Evolutionary conservation across 805 yeast species (phyloP), one percentile per base, ranked within the genome.

Genomic region (Gaillardinia entomophila): DNA sequence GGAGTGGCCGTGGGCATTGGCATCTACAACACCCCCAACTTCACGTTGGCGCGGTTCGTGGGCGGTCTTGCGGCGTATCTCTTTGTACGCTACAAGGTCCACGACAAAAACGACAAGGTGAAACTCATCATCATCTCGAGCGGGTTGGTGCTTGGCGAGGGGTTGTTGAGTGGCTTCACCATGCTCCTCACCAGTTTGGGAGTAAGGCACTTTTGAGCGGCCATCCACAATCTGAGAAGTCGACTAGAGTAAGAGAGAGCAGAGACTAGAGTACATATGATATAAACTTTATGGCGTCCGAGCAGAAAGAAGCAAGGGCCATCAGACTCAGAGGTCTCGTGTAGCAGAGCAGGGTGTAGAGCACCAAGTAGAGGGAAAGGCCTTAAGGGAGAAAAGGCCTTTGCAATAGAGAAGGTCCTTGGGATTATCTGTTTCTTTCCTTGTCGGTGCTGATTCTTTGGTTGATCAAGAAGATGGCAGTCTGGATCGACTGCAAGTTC

Each of bases 1-100:
- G 98, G 98, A 10, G 94, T 92, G 17, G 97, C 98, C 2, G 96
- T 89, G 12, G 98, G 98, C 1, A 83, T 90, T 32, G 97, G 98
- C 12, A 87, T 90, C 40, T 92, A 90, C 57, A 92, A 92, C 54
- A 72, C 89, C 0, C 97, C 98, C 3, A 80, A 87, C 30, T 92
- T 90, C 60, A 92, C 97, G 0, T 65, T 90, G 28, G 97, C 97
- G 1, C 68, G 98, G 46, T 90, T 92, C 52, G 40, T 87, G 15
- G 98, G 98, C 7, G 98, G 98, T 2, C 45, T 83, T 3, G 49
- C 77, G 22, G 74, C 88, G 1, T 72, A 73, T 49, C 40, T 61
- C 42, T 77, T 89, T 87, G 41, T 76, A 37, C 38, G 40, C 16
- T 30, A 53, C 26, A 50, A 28, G 45, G 57, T 24, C 48, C 66